These are phyloP conservation scores for Xerocomus brunneocitrinus DNA, from an alignment of 768 basidiomycete genomes.

Conservation along the genomic window DNA sequence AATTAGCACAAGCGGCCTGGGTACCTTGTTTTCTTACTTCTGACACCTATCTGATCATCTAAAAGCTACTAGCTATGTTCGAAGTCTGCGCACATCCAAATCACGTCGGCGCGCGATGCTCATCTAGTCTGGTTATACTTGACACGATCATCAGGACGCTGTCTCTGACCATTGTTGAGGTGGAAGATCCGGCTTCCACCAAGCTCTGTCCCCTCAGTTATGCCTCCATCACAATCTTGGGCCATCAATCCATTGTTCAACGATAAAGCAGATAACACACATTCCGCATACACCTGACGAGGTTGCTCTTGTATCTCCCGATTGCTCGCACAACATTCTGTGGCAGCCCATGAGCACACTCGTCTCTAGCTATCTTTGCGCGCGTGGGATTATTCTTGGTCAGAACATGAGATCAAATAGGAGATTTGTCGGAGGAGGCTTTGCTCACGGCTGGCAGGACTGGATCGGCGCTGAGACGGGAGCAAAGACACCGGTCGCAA, in stretches of 20 bases:
- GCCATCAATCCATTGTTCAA: background rate
- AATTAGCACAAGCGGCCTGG: conserved; percentile 72
- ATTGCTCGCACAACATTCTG: conserved; percentile 50
- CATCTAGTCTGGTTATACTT: conserved; percentile 55
- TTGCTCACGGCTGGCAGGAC: conserved; percentile 35
- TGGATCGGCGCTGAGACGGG: conserved; percentile 21
- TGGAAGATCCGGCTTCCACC: conserved; percentile 47
- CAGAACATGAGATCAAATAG: conserved; percentile 60
- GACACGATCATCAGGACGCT: conserved; percentile 66
- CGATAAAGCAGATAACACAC: background rate
- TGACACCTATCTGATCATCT: conserved; percentile 6
- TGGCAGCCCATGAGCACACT: conserved; percentile 44
- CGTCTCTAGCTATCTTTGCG: conserved; percentile 64
- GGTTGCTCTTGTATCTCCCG: conserved; percentile 47
- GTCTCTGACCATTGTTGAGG: conserved; percentile 56
- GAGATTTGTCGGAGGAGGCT: conserved; percentile 68
- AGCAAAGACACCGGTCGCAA: conserved; percentile 48
- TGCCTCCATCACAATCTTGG: conserved; percentile 12
- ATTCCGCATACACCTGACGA: conserved; percentile 9
- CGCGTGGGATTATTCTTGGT: conserved; percentile 56
- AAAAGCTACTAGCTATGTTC: conserved; percentile 59
- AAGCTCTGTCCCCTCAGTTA: conserved; percentile 47
- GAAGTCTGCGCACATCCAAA: conserved; percentile 67
- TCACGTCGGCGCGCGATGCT: conserved; percentile 47
- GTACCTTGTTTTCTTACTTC: conserved; percentile 35